Conservation (phyloP, 768 basidiomycete genomes). For the Suillus hirtellus region DNA sequence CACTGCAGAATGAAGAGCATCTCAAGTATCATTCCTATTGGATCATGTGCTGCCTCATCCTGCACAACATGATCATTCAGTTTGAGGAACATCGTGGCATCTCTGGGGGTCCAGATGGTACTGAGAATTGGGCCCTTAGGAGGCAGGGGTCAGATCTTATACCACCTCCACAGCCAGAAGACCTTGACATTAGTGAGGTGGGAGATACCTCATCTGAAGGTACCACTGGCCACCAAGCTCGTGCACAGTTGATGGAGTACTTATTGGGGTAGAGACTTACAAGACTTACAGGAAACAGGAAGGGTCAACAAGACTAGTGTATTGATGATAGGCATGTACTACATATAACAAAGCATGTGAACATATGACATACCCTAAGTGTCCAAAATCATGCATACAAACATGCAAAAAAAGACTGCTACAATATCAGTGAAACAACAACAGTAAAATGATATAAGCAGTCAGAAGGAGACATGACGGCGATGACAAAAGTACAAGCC, state of each 20-base stretch:
- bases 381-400: no score
- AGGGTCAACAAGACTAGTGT: neutral
- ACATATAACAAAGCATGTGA: no score
- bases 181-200: neutral
- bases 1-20: neutral
- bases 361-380: neutral
- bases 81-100: neutral
- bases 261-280: neutral
- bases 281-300: neutral
- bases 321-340: neutral
- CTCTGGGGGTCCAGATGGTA: neutral
- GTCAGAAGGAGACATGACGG: no score
- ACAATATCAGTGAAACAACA: neutral
- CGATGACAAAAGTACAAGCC: neutral
- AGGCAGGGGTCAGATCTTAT: neutral
- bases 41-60: slow-evolving; percentile 7
- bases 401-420: no score
- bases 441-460: neutral
- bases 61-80: slow-evolving; percentile 9
- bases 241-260: neutral
- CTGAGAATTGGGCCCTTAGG: neutral
- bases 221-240: neutral
- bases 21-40: slow-evolving; percentile 2
- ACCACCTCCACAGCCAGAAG: neutral
- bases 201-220: neutral